Conservation (phyloP, 2,329 filamentous ascomycete genomes). For the Microsporum audouinii region DNA sequence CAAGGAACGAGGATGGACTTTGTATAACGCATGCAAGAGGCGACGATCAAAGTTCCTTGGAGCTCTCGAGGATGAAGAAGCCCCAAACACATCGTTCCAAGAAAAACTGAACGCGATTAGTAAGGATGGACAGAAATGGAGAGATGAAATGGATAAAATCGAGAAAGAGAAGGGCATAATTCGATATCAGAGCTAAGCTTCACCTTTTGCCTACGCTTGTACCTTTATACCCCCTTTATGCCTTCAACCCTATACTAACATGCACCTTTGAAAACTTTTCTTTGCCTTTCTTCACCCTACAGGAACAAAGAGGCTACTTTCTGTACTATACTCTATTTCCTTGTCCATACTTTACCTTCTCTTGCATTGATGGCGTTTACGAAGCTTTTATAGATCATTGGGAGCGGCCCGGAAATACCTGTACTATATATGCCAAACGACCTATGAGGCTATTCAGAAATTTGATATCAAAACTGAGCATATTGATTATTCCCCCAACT, state of each 20-base stretch:
- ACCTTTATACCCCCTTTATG: not conserved
- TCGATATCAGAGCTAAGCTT: not conserved
- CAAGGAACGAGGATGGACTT: slow-evolving; percentile 31
- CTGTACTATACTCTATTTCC: not conserved
- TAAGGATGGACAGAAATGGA: slow-evolving; percentile 47
- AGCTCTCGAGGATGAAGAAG: slow-evolving; percentile 31
- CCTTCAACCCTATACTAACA: not conserved
- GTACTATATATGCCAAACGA: not conserved
- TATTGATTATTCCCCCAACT: not conserved
- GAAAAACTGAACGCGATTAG: slow-evolving; percentile 37
- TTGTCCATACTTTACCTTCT: not conserved
- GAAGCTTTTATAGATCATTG: not conserved
- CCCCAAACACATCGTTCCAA: slow-evolving; percentile 18
- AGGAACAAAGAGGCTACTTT: not conserved
- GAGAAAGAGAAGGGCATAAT: slow-evolving; percentile 37
- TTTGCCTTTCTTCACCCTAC: not conserved
- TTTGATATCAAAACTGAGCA: not conserved
- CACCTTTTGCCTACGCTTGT: not conserved
- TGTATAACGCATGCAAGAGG: slow-evolving; percentile 48
- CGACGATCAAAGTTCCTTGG: slow-evolving; percentile 43
- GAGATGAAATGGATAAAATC: slow-evolving; percentile 43
- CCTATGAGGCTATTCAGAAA: not conserved
- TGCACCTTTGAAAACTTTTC: not conserved
- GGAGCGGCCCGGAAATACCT: not conserved
- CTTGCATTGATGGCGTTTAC: not conserved